phyloP scores from a whole-genome alignment of 208 protist species.

The Leishmania braziliensis region DNA sequence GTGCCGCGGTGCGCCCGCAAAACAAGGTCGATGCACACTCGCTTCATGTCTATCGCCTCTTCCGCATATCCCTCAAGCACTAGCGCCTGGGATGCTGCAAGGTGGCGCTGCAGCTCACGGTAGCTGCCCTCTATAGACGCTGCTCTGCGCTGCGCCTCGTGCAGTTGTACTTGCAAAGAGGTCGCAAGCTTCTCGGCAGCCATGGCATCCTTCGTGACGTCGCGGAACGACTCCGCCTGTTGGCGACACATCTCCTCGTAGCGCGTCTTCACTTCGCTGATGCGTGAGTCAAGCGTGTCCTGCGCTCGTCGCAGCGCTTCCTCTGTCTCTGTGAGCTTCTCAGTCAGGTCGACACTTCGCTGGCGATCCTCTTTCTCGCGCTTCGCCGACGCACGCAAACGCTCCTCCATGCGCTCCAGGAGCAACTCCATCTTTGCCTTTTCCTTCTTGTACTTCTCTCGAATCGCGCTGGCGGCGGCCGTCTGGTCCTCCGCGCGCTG shows the following conservation, averaged over 20 bases:
- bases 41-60: slow-evolving; percentile 40
- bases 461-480: slow-evolving; percentile 42
- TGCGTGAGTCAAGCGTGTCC: slow-evolving; percentile 25
- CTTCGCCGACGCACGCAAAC: slow-evolving; percentile 31
- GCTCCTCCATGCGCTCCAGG: slow-evolving; percentile 49
- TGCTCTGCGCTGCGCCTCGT: slow-evolving; percentile 28
- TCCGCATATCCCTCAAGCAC: slow-evolving; percentile 34
- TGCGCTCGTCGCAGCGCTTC: slow-evolving; percentile 33
- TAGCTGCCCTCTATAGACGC: slow-evolving; percentile 16
- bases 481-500: slow-evolving; percentile 39
- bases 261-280: slow-evolving; percentile 27
- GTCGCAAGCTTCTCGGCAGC: slow-evolving; percentile 28
- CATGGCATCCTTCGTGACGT: slow-evolving; percentile 27
- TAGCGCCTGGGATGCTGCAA: slow-evolving; percentile 7
- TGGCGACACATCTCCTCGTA: slow-evolving; percentile 39
- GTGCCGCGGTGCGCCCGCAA: slow-evolving; percentile 19
- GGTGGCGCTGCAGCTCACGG: slow-evolving; percentile 30
- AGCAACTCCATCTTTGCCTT: slow-evolving; percentile 61
- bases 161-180: slow-evolving; percentile 31
- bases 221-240: slow-evolving; percentile 35
- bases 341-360: slow-evolving; percentile 30
- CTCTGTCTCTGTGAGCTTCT: slow-evolving; percentile 35
- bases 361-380: slow-evolving; percentile 45
- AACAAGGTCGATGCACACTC: slow-evolving; percentile 5
- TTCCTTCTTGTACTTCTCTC: slow-evolving; percentile 63